Conservation (phyloP, 2,329 filamentous ascomycete genomes). For the Fusarium sp. region DNA sequence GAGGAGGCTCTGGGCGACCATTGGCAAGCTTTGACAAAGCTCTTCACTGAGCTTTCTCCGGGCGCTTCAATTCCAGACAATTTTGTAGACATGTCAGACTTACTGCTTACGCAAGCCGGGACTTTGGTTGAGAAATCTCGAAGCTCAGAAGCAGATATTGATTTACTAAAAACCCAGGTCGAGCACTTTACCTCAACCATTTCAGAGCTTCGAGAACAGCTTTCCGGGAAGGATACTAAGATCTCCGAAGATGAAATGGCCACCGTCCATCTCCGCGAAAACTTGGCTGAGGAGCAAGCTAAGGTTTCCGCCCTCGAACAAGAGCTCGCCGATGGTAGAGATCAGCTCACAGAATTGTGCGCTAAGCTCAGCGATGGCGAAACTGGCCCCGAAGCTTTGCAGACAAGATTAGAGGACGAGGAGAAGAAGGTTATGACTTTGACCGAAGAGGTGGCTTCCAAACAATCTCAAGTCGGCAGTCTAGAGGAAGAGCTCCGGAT, state of each 20-base stretch:
- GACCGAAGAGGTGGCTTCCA: conserved; percentile 76
- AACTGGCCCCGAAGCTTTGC: conserved; percentile 82
- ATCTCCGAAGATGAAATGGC: conserved; percentile 65
- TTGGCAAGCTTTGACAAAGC: conserved; percentile 65
- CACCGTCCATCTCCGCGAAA: conserved; percentile 65
- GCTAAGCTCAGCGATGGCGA: conserved; percentile 83
- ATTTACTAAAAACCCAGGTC: conserved; percentile 72
- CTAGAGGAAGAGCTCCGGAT: conserved; percentile 80
- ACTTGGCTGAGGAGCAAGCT: conserved; percentile 64
- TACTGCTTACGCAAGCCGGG: conserved; percentile 67
- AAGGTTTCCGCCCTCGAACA: conserved; percentile 65
- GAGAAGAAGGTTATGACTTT: conserved; percentile 77
- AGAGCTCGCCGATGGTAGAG: conserved; percentile 72
- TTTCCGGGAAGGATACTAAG: conserved; percentile 65
- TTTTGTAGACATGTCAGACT: conserved; percentile 68
- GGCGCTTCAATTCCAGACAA: conserved; percentile 66
- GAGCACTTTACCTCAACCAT: conserved; percentile 68
- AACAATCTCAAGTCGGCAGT: conserved; percentile 79
- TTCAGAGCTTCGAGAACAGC: conserved; percentile 67
- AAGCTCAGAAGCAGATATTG: conserved; percentile 69
- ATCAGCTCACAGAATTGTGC: conserved; percentile 76
- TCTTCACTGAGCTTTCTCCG: conserved; percentile 69
- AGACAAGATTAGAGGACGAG: conserved; percentile 79
- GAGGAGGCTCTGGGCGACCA: conserved; percentile 66
- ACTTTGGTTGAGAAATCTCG: conserved; percentile 71